A percentile compares a stretch with the other conserved stretches of the same genome.
Evolutionary conservation across 1,284 basidiomycete genomes (phyloP).

Genomic region (Boletus calvinii): DNA sequence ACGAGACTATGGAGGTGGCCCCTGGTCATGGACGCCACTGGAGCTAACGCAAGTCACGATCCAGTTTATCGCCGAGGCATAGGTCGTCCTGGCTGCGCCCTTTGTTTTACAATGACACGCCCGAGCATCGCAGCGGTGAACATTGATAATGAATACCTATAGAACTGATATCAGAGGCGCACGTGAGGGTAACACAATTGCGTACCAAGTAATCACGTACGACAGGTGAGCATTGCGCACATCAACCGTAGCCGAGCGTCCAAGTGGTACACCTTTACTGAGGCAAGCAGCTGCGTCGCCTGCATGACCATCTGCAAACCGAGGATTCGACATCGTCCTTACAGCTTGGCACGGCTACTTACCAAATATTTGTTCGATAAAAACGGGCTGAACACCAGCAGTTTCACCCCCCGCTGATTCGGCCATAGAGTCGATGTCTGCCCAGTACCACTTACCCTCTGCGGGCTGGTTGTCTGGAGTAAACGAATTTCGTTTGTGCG

Average conservation of each 20-base stretch:
- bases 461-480: slow-evolving; percentile 87
- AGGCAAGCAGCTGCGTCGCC: slow-evolving; percentile 67
- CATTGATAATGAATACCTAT: slow-evolving; percentile 71
- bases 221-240: slow-evolving; percentile 94
- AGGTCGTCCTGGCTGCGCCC: slow-evolving; percentile 28
- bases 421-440: slow-evolving; percentile 82
- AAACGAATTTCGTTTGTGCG: slow-evolving; percentile 72
- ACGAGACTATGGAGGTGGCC: slow-evolving; percentile 5
- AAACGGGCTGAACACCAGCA: slow-evolving; percentile 76
- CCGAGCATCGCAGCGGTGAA: slow-evolving; percentile 49
- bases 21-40: not conserved
- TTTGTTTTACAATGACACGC: slow-evolving; percentile 31
- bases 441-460: slow-evolving; percentile 90
- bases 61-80: slow-evolving; percentile 25
- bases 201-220: slow-evolving; percentile 93
- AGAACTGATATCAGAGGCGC: slow-evolving; percentile 4
- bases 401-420: slow-evolving; percentile 72
- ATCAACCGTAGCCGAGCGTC: slow-evolving; percentile 82
- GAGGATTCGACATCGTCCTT: slow-evolving; percentile 9
- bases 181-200: slow-evolving; percentile 2
- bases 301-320: slow-evolving; percentile 69
- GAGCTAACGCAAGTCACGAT: not conserved
- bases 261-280: slow-evolving; percentile 80
- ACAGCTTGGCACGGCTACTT: slow-evolving; percentile 26
- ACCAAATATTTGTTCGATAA: slow-evolving; percentile 87